These are phyloP conservation scores for Globisporangium cederbergense DNA, from an alignment of 352 stramenopile genomes.

Conservation along the genomic window DNA sequence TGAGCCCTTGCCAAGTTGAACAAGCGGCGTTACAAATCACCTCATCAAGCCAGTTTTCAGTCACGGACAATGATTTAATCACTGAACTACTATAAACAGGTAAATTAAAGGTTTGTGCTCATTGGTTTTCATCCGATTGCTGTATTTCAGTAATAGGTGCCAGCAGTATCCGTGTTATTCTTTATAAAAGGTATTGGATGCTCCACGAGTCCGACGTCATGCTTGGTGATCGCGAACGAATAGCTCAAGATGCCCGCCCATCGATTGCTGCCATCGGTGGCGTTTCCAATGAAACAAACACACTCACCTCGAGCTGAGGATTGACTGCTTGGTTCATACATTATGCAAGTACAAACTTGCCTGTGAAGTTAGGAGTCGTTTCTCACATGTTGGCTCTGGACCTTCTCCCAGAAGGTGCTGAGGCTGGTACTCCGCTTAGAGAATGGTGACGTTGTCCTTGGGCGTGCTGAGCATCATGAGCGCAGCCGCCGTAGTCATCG, in stretches of 20 bases:
- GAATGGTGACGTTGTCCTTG: conserved; percentile 45
- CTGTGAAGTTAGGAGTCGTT: not conserved
- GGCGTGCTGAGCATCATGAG: conserved; percentile 45
- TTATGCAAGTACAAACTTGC: not conserved
- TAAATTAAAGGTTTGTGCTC: not conserved
- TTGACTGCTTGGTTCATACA: not conserved
- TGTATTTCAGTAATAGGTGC: not conserved
- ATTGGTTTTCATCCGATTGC: too few species aligned
- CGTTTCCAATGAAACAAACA: not conserved
- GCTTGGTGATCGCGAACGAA: too few species aligned
- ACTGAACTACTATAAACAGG: not conserved
- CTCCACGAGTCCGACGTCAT: too few species aligned
- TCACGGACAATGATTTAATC: not conserved
- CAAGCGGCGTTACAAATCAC: conserved; percentile 1
- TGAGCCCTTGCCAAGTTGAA: conserved; percentile 1
- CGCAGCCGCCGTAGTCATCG: conserved; percentile 26
- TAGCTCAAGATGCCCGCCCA: too few species aligned
- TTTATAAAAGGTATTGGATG: not conserved
- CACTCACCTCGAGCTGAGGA: not conserved
- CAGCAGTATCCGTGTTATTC: not conserved
- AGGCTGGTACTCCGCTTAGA: not conserved
- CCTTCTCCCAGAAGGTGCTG: not conserved
- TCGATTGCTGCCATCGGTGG: too few species aligned
- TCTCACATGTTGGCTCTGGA: not conserved
- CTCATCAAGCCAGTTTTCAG: not conserved